phyloP scores from a whole-genome alignment of 495 filamentous ascomycete genomes.

The Umbilicaria muhlenbergii region DNA sequence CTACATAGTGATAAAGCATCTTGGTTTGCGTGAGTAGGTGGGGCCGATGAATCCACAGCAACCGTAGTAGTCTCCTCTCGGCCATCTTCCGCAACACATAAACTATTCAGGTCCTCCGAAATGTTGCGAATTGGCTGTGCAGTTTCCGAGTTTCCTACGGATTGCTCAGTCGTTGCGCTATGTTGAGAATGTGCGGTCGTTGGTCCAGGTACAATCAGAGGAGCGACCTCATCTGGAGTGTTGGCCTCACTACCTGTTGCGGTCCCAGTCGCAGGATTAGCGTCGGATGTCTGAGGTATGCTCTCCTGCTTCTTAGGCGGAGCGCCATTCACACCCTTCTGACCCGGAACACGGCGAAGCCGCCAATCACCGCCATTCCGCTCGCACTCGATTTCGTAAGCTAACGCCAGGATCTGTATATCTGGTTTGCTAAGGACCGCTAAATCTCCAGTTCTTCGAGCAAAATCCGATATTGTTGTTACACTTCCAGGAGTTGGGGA shows the following conservation, averaged over 20 bases:
- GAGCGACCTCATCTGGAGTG: neutral
- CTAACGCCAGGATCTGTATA: conserved; percentile 74
- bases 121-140: too few species aligned
- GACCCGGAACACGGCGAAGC: conserved; percentile 57
- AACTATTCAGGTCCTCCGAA: too few species aligned
- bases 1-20: too few species aligned
- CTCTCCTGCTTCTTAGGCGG: conserved; percentile 33
- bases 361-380: conserved; percentile 72
- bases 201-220: conserved; percentile 4
- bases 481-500: conserved; percentile 59
- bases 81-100: conserved; percentile 21
- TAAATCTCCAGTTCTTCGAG: conserved; percentile 77
- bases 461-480: conserved; percentile 68
- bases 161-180: conserved; percentile 3
- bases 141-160: conserved; percentile 9
- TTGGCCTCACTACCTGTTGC: neutral
- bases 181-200: conserved; percentile 1
- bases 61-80: too few species aligned
- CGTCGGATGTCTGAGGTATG: conserved; percentile 11
- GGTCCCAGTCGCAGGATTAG: conserved; percentile 7
- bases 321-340: conserved; percentile 60
- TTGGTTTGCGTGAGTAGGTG: too few species aligned
- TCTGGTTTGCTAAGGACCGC: conserved; percentile 76
- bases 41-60: too few species aligned
- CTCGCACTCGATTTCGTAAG: conserved; percentile 83